Evolutionary conservation across 2,329 filamentous ascomycete genomes (phyloP).

Genomic region (Trichophyton schoenleinii): DNA sequence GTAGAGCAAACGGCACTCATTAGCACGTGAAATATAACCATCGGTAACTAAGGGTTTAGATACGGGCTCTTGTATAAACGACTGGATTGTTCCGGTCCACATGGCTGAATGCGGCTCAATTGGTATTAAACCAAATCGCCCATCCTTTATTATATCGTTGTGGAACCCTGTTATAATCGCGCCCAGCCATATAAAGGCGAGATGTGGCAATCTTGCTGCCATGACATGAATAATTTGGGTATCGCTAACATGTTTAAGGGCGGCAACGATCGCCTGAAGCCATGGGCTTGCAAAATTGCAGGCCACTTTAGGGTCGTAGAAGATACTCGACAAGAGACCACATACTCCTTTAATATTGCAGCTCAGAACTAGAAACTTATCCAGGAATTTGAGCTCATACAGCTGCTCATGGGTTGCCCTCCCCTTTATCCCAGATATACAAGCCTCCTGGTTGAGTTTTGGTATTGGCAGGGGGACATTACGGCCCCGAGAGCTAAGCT

Average conservation of each 20-base stretch:
- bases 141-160: neutral
- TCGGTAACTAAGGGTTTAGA: neutral
- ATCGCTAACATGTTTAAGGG: neutral
- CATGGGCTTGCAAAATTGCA: neutral
- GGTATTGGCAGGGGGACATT: neutral
- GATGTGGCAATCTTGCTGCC: neutral
- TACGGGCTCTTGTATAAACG: neutral
- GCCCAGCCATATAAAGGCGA: neutral
- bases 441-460: neutral
- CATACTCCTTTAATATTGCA: neutral
- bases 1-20: neutral
- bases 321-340: neutral
- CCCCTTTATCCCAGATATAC: neutral
- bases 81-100: neutral
- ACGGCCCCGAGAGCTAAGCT: neutral
- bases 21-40: neutral
- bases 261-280: neutral
- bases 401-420: neutral
- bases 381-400: neutral
- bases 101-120: neutral
- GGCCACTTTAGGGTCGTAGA: neutral
- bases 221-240: neutral
- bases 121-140: neutral
- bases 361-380: neutral
- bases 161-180: neutral